These are phyloP conservation scores for Aspergillus biplanus DNA, from an alignment of 495 filamentous ascomycete species.

Conservation along the genomic window DNA sequence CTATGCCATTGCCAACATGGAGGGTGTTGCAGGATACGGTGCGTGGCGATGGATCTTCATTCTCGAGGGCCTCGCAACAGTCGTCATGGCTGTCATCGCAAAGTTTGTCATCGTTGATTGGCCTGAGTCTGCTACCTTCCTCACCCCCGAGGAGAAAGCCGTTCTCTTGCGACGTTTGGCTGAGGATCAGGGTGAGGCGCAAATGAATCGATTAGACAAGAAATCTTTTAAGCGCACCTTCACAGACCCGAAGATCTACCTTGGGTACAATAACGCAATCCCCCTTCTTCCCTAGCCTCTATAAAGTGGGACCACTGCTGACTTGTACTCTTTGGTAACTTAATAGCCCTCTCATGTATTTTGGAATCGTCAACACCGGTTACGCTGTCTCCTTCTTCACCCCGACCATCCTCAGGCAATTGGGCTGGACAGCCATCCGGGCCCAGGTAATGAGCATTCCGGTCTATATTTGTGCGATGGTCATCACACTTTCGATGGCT, in stretches of 20 bases:
- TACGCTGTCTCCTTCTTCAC: constrained; percentile 58
- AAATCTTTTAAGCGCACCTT: constrained; percentile 50
- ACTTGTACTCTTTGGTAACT: neutral
- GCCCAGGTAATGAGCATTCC: constrained; percentile 61
- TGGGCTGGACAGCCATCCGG: constrained; percentile 54
- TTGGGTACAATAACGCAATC: constrained; percentile 34
- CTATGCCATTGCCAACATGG: constrained; percentile 48
- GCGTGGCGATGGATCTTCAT: constrained; percentile 35
- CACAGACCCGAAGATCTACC: constrained; percentile 60
- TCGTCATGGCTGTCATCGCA: constrained; percentile 44
- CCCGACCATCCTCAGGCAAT: constrained; percentile 58
- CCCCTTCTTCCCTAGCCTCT: neutral
- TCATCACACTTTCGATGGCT: constrained; percentile 49
- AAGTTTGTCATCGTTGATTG: constrained; percentile 57
- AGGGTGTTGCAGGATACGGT: constrained; percentile 28
- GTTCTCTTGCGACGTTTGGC: constrained; percentile 46
- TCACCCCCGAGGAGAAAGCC: constrained; percentile 46
- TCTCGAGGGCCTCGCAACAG: constrained; percentile 11
- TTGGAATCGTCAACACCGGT: constrained; percentile 54
- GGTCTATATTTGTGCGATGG: constrained; percentile 55
- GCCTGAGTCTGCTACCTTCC: constrained; percentile 52
- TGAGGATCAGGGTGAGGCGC: constrained; percentile 44
- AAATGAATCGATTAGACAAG: constrained; percentile 54
- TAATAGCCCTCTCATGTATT: constrained; percentile 49
- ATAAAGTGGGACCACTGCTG: neutral